phyloP scores from a whole-genome alignment of 2,329 filamentous ascomycete species.

The Cladosporium sp. region DNA sequence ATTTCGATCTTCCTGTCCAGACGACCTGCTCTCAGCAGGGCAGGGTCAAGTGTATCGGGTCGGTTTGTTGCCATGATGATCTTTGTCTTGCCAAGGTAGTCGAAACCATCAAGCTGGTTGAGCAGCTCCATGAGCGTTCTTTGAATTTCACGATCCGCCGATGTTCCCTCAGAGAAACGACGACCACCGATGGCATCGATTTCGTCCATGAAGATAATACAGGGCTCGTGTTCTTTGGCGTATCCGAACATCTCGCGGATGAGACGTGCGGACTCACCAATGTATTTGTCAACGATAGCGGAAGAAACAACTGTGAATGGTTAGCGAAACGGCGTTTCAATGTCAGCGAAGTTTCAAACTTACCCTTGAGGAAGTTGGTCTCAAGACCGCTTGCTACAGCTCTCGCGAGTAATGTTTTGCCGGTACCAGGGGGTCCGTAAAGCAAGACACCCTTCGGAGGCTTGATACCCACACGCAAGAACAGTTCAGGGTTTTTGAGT shows the following conservation, averaged over 20 bases:
- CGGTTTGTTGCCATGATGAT: slow-evolving; percentile 99
- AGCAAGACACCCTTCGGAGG: slow-evolving; percentile 95
- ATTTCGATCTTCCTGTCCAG: slow-evolving; percentile 98
- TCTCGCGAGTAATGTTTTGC: slow-evolving; percentile 90
- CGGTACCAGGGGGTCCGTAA: slow-evolving; percentile 93
- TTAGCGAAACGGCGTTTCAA: slow-evolving; percentile 13
- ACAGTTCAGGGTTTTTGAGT: slow-evolving; percentile 97
- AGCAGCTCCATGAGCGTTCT: slow-evolving; percentile 97
- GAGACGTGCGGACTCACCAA: slow-evolving; percentile 92
- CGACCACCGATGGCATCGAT: slow-evolving; percentile 98
- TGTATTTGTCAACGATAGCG: slow-evolving; percentile 99
- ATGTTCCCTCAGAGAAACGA: slow-evolving; percentile 94
- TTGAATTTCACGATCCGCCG: slow-evolving; percentile 96
- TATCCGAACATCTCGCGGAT: slow-evolving; percentile 99
- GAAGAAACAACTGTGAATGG: slow-evolving; percentile 77
- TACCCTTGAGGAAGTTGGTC: slow-evolving; percentile 97
- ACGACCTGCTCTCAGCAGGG: slow-evolving; percentile 84
- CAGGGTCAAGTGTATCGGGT: slow-evolving; percentile 92
- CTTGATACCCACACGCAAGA: slow-evolving; percentile 95
- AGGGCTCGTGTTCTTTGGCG: slow-evolving; percentile 97
- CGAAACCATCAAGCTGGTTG: slow-evolving; percentile 97
- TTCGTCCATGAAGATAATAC: slow-evolving; percentile 99
- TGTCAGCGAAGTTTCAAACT: background rate
- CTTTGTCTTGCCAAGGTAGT: slow-evolving; percentile 98
- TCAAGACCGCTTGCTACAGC: slow-evolving; percentile 94